Base-by-base conservation (phyloP, 2,329 filamentous ascomycete species). In the Penicillium sp. region DNA sequence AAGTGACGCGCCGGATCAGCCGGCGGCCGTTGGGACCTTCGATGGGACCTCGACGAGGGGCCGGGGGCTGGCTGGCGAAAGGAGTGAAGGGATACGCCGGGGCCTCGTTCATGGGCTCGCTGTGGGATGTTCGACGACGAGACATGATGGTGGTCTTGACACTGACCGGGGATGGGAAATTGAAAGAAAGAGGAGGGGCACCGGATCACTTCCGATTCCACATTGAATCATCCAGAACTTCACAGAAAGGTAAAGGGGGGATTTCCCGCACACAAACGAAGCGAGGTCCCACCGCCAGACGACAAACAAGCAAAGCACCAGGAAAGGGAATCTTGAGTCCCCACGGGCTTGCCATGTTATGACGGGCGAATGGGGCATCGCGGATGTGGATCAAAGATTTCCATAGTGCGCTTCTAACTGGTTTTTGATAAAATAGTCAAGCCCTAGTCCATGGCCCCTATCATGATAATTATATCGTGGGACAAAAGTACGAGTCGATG, bases 1-100 rank as follows among this genome's bases (percentile, higher is more conserved):
- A 74, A 57, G 70, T 73, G 57, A 73, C 70, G 55, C 71, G 65
- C 28, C 71, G 70, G 53, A 70, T 70, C 35, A 73, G 58, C 44
- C 69, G 64, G 36, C 70, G 68, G 53, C 71, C 71, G 60, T 69
- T 63, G 30, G 71, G 71, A n/a, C 69, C 70, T 55, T 73, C 70
- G 55, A 73, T 72, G 40, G 70, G 70, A 9, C 69, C 70, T 38
- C 69, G 65, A 44, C 66, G 69, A 48, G 56, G 65, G 36, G 58
- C 59, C 44, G 53, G 55, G 25, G 54, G 53, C 45, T 57, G 51
- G 30, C 55, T 53, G 46, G 61, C 46, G 27, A 36, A 65, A 60
- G 50, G 58, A 56, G 54, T 61, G 53, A 65, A 70, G 2, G 69
- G 66, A 59, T 72, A 70, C 31, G 70, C 68, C 53, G 65, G 43